Base-by-base conservation (phyloP, 148 eudicot genomes). In the Tetragonia tetragonoides region DNA sequence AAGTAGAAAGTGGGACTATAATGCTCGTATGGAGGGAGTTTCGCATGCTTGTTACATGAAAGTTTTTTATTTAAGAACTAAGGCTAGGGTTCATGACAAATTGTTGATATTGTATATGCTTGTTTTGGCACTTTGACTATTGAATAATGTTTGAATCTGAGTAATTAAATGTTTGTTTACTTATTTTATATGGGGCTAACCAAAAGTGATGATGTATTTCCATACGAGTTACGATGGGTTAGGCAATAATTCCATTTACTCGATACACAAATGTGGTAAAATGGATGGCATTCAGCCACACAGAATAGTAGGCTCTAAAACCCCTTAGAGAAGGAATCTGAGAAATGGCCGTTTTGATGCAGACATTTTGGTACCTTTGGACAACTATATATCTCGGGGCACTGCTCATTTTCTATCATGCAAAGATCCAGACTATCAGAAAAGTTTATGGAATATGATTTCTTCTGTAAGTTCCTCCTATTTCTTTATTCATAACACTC, bases 391-490 rank as follows among this genome's bases (percentile, higher is more conserved):
- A 82, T 95, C 99, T 57, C 90, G 97, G 70, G 86, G 99, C 47
- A 95, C 97, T 39, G 84, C 88, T 41, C 97, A 93, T 82, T 95
- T 87, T 80, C 87, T 95, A 42, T 75, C 92, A 3, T 91, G 97
- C 90, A 95, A 95, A 85, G 97, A 95, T 69, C 97, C 97, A 67
- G 93, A 95, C 80, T 95, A 95, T 87, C 99, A 95, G 88, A 95
- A 90, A 83, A 95, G 99, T 74, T 89, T 95, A 72, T 95, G 97
- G 97, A 91, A 89, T 81, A 87, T 87, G 91, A 85, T 95, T 67
- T 93, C 97, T 62, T 83, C 89, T 76, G 97, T 95, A 78, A 90
- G 97, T 86, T 75, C 66, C 47, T 70, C 23, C 3, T 53, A 14
- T 23, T 28, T 18, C 66, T 68, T 74, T 47, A 53, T 80, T 68